Conservation (phyloP, 805 yeast genomes). For the Scheffersomyces coipomensis region DNA sequence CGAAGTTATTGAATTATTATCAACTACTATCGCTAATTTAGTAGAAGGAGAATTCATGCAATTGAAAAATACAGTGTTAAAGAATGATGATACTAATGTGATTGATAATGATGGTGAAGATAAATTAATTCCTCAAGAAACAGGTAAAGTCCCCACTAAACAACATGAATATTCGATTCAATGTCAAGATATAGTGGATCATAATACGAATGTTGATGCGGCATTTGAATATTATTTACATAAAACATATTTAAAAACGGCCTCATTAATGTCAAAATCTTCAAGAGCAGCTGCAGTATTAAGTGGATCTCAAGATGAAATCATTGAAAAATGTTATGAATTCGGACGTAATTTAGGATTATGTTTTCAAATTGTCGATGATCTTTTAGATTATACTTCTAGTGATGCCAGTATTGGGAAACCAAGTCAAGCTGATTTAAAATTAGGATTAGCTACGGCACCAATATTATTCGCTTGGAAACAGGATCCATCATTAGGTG, state of each 20-base stretch:
- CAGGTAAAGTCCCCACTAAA: constrained; percentile 61
- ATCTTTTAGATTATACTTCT: constrained; percentile 92
- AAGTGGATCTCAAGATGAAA: constrained; percentile 72
- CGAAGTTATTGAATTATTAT: constrained; percentile 94
- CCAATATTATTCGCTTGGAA: constrained; percentile 96
- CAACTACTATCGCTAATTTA: constrained; percentile 93
- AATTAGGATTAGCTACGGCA: constrained; percentile 94
- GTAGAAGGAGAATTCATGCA: constrained; percentile 99
- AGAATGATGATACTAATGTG: constrained; percentile 40
- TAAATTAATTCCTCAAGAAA: constrained; percentile 50
- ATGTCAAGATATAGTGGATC: constrained; percentile 42
- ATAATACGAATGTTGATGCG: constrained; percentile 68
- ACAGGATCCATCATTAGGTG: constrained; percentile 80
- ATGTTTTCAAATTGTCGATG: constrained; percentile 96
- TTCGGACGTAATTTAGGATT: constrained; percentile 92
- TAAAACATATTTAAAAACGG: constrained; percentile 94
- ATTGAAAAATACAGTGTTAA: constrained; percentile 83
- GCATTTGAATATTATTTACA: constrained; percentile 94
- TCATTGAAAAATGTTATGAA: constrained; percentile 84
- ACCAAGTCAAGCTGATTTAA: constrained; percentile 93
- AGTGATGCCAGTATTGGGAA: constrained; percentile 84
- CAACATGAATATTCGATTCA: constrained; percentile 57
- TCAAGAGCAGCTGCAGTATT: constrained; percentile 91
- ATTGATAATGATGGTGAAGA: constrained; percentile 49
- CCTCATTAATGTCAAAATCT: constrained; percentile 89